Evolutionary conservation across 495 filamentous ascomycete genomes (phyloP).

Genomic region (Penicillium ucsense): DNA sequence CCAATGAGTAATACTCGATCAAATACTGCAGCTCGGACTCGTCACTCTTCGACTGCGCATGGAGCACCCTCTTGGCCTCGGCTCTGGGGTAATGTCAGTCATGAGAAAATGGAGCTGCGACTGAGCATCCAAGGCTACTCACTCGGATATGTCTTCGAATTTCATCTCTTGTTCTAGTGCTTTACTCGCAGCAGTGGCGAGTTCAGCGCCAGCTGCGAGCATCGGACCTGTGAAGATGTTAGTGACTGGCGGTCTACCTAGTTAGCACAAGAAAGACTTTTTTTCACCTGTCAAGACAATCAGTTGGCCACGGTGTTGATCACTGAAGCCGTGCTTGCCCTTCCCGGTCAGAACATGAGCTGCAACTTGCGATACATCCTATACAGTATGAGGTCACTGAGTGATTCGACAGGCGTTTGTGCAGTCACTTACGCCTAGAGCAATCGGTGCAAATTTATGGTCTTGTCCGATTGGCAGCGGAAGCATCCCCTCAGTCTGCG

Average conservation of each 20-base stretch:
- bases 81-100: slow-evolving; percentile 7
- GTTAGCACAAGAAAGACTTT: neutral
- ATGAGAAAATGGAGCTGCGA: neutral
- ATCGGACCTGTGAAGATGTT: slow-evolving; percentile 30
- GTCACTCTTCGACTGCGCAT: slow-evolving; percentile 31
- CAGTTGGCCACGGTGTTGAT: slow-evolving; percentile 46
- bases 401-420: neutral
- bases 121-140: neutral
- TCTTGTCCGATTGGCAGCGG: slow-evolving; percentile 40
- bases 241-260: neutral
- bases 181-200: slow-evolving; percentile 38
- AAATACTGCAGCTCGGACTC: slow-evolving; percentile 42
- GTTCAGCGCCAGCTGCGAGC: slow-evolving; percentile 40
- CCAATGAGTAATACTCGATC: slow-evolving; percentile 49
- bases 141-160: slow-evolving; percentile 41
- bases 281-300: slow-evolving; percentile 41
- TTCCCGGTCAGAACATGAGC: slow-evolving; percentile 43
- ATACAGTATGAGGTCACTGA: neutral
- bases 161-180: slow-evolving; percentile 22
- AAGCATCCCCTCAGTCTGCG: slow-evolving; percentile 30
- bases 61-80: slow-evolving; percentile 39
- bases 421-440: slow-evolving; percentile 29
- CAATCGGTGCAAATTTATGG: slow-evolving; percentile 47
- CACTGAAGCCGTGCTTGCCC: slow-evolving; percentile 45
- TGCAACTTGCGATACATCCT: slow-evolving; percentile 42